These are phyloP conservation scores for Tricholoma flavovirens DNA, from an alignment of 768 basidiomycete species.

Conservation along the genomic window DNA sequence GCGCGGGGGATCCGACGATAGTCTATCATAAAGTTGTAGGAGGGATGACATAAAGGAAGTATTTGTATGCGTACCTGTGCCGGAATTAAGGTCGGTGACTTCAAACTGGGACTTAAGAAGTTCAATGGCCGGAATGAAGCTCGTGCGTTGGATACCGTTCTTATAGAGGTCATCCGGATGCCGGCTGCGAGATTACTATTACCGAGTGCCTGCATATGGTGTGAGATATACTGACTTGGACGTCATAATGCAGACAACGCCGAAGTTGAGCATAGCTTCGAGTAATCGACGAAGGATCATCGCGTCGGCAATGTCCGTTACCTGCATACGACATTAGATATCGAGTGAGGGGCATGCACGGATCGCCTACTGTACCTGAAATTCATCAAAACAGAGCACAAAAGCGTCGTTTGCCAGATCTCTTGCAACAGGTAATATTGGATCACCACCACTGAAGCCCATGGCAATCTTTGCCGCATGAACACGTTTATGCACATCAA, in stretches of 20 bases:
- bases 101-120: slow-evolving; percentile 83
- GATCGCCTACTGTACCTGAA: slow-evolving; percentile 59
- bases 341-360: not conserved
- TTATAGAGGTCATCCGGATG: slow-evolving; percentile 97
- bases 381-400: slow-evolving; percentile 95
- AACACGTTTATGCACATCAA: slow-evolving; percentile 92
- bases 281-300: slow-evolving; percentile 93
- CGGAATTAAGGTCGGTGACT: slow-evolving; percentile 92
- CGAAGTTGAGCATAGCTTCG: slow-evolving; percentile 79
- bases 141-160: slow-evolving; percentile 94
- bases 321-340: slow-evolving; percentile 34
- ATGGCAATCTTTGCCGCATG: slow-evolving; percentile 75
- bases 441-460: slow-evolving; percentile 68
- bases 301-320: slow-evolving; percentile 96
- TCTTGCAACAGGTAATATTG: slow-evolving; percentile 81
- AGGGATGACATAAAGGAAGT: slow-evolving; percentile 1
- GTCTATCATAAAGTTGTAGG: slow-evolving; percentile 41
- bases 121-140: slow-evolving; percentile 93
- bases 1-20: slow-evolving; percentile 92
- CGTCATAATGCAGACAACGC: slow-evolving; percentile 93
- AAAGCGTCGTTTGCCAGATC: slow-evolving; percentile 80
- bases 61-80: slow-evolving; percentile 58
- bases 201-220: not conserved
- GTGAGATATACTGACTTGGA: slow-evolving; percentile 71
- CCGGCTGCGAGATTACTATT: slow-evolving; percentile 51